Conservation (phyloP, 176 grass and related monocot genomes). For the Eragrostis nindensis region DNA sequence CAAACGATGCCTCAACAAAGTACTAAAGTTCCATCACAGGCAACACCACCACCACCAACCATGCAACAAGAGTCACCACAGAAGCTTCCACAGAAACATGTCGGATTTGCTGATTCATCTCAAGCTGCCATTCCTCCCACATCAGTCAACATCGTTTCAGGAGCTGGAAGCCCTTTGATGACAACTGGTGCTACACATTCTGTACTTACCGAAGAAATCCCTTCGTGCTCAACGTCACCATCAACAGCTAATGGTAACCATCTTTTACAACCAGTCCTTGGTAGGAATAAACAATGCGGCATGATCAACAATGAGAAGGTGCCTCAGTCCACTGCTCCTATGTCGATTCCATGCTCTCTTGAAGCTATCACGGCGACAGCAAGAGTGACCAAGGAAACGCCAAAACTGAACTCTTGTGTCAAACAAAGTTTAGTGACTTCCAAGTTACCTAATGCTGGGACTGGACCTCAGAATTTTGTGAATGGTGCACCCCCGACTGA, state of each 20-base stretch:
- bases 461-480: conserved; percentile 58
- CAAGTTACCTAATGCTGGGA: conserved; percentile 59
- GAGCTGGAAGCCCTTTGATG: conserved; percentile 53
- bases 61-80: conserved; percentile 57
- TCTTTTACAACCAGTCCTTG: conserved; percentile 50
- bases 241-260: conserved; percentile 64
- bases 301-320: conserved; percentile 59
- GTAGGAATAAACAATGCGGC: conserved; percentile 45
- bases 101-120: conserved; percentile 40
- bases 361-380: conserved; percentile 43
- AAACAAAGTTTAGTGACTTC: conserved; percentile 63
- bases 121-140: conserved; percentile 40
- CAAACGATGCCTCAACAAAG: conserved; percentile 63
- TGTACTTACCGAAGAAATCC: conserved; percentile 77
- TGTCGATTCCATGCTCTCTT: conserved; percentile 58
- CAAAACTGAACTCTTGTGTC: conserved; percentile 67
- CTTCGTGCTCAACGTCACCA: conserved; percentile 89
- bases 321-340: conserved; percentile 56
- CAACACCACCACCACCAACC: conserved; percentile 28
- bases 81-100: conserved; percentile 71
- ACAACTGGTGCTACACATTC: conserved; percentile 54
- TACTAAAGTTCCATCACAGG: conserved; percentile 52
- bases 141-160: conserved; percentile 38
- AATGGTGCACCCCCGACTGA: conserved; percentile 62
- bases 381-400: conserved; percentile 49